Conservation (phyloP, 1,284 basidiomycete species). For the Cutaneotrichosporon sp. region DNA sequence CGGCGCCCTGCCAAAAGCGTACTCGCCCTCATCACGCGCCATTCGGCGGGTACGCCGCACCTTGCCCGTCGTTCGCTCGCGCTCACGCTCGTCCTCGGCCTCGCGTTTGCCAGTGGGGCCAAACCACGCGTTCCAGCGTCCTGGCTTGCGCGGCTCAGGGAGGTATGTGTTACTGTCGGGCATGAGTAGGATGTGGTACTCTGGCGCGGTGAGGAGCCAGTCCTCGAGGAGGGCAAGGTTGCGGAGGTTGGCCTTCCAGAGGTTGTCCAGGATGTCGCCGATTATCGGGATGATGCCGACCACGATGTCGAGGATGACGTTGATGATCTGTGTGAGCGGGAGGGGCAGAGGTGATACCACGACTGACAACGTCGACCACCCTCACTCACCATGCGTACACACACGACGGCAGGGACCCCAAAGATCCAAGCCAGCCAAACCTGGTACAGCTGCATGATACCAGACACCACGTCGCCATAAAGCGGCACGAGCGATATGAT, state of each 20-base stretch:
- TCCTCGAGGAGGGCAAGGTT: slow-evolving; percentile 49
- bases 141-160: slow-evolving; percentile 33
- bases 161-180: slow-evolving; percentile 46
- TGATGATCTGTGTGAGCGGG: slow-evolving; percentile 36
- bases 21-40: slow-evolving; percentile 42
- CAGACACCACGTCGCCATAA: slow-evolving; percentile 51
- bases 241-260: slow-evolving; percentile 53
- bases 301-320: slow-evolving; percentile 46
- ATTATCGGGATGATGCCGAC: slow-evolving; percentile 51
- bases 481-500: slow-evolving; percentile 52
- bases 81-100: slow-evolving; percentile 20
- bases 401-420: slow-evolving; percentile 38
- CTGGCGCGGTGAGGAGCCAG: slow-evolving; percentile 40
- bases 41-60: slow-evolving; percentile 47
- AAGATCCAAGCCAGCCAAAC: slow-evolving; percentile 51
- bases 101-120: slow-evolving; percentile 16
- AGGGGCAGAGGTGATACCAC: neutral
- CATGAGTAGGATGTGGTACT: slow-evolving; percentile 53
- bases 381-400: slow-evolving; percentile 48
- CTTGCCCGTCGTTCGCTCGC: slow-evolving; percentile 37
- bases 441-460: slow-evolving; percentile 50
- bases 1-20: slow-evolving; percentile 4
- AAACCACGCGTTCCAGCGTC: slow-evolving; percentile 22
- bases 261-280: slow-evolving; percentile 53
- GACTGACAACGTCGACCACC: neutral